Base-by-base conservation (phyloP, 805 yeast genomes). In the Pichia cabralensis region DNA sequence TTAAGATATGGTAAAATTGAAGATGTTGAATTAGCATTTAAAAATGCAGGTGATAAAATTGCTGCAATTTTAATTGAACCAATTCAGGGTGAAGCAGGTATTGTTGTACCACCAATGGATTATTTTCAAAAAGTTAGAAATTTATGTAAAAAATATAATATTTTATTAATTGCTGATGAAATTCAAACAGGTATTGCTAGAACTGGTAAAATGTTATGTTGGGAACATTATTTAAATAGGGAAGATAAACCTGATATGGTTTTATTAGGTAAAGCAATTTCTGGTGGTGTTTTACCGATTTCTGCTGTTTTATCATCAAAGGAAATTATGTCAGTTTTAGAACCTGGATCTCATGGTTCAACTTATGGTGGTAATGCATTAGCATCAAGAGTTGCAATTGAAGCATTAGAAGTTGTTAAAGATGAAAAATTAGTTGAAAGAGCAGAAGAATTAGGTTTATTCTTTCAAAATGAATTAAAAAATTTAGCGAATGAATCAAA, bases 41-140 rank as follows among this genome's bases (percentile, higher is more conserved):
- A 69, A 45, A 72, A 72, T 38, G 85, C 89, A 17, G 96, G 96
- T 44, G 89, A 82, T 56, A 78, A 76, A 56, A 76, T 89, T 45
- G 94, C 95, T 29, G 97, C 95, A 27, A 73, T 89, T 46, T 64
- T 89, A 44, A 73, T 89, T 48, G 97, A 89, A 64, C 96, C 96
- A 43, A 88, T 88, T 52, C 97, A 89, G 60, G 97, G 97, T 58
- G 97, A 89, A 60, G 97, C 97, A 22, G 97, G 97, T 48, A 89
- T 89, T 46, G 89, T 88, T 19, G 96, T 88, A 18, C 96, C 97
- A 35, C 92, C 92, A 45, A 62, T 56, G 32, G 94, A 74, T 49
- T 89, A 88, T 64, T 70, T 89, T 46, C 60, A 76, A 34, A 64
- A 67, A 48, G 95, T 88, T 22, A 72, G 73, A 46, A 76, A 62